phyloP scores from a whole-genome alignment of 2,329 filamentous ascomycete species.

The Trichoderma atrobrunneum region DNA sequence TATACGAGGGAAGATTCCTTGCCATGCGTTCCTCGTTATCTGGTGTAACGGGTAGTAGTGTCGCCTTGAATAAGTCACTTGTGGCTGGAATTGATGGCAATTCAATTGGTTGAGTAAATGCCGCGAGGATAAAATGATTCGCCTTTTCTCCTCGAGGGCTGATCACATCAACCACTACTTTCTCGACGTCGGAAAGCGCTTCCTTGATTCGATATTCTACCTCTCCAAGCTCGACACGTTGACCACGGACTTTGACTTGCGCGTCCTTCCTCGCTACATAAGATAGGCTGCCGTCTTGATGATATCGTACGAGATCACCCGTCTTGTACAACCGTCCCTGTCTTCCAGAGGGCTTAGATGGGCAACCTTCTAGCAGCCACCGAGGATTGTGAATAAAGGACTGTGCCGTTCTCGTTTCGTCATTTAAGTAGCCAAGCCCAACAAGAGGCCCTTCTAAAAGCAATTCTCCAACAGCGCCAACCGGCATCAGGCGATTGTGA shows the following conservation, averaged over 20 bases:
- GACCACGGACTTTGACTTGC: conserved; percentile 31
- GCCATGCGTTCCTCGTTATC: no score
- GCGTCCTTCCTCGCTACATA: conserved; percentile 27
- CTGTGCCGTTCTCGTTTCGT: conserved; percentile 47
- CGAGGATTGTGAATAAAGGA: conserved; percentile 49
- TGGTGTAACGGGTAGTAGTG: no score
- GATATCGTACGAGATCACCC: no score
- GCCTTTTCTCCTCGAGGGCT: no score
- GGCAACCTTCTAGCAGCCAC: conserved; percentile 40
- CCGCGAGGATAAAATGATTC: no score
- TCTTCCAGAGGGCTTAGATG: conserved; percentile 15
- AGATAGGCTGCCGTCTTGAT: not conserved
- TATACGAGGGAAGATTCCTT: no score
- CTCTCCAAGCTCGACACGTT: conserved; percentile 22
- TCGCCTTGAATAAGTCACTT: no score
- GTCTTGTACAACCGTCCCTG: no score
- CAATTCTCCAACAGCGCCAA: conserved; percentile 44
- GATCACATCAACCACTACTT: no score
- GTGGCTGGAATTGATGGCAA: no score
- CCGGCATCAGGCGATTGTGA: conserved; percentile 37
- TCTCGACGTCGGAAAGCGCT: no score
- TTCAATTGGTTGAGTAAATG: no score
- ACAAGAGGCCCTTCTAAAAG: conserved; percentile 50
- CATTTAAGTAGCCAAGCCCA: conserved; percentile 50
- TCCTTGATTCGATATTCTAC: conserved; percentile 10